phyloP scores from a whole-genome alignment of 441 rosid species.

The Euphorbia corollata region DNA sequence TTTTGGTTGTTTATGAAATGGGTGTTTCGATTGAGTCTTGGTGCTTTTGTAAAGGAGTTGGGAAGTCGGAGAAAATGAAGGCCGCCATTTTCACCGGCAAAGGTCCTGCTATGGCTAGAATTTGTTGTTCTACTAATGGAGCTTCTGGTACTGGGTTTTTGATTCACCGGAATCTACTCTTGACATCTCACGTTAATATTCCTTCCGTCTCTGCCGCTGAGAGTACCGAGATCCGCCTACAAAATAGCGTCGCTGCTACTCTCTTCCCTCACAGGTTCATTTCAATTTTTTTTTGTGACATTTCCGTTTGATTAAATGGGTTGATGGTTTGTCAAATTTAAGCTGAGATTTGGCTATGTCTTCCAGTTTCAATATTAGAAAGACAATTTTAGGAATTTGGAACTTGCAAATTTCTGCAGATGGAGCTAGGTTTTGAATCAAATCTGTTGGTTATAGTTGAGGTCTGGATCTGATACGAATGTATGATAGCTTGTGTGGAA shows the following conservation, averaged over 20 bases:
- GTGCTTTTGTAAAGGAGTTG: conserved; percentile 91
- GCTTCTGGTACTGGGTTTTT: conserved; percentile 63
- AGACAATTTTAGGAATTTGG: not conserved
- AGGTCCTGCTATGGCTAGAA: conserved; percentile 56
- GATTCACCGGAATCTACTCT: conserved; percentile 82
- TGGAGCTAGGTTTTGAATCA: not conserved
- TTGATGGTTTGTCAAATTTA: not conserved
- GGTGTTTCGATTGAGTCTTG: conserved; percentile 66
- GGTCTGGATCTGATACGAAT: conserved; percentile 3
- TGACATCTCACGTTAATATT: conserved; percentile 75
- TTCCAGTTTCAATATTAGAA: not conserved
- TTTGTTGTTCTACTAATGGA: conserved; percentile 43
- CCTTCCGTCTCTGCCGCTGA: conserved; percentile 81
- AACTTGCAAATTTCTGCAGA: not conserved
- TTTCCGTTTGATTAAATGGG: not conserved
- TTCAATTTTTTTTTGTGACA: not conserved
- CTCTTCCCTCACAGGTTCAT: conserved; percentile 76
- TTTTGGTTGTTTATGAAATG: conserved; percentile 27
- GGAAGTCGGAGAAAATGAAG: conserved; percentile 79
- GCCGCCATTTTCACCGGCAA: conserved; percentile 68
- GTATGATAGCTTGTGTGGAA: not conserved
- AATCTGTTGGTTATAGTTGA: not conserved
- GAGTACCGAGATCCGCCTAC: conserved; percentile 69
- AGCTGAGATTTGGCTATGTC: conserved; percentile 7
- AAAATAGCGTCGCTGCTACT: conserved; percentile 59